phyloP scores from a whole-genome alignment of 108 stramenopile genomes.

The Nitzschia palea region DNA sequence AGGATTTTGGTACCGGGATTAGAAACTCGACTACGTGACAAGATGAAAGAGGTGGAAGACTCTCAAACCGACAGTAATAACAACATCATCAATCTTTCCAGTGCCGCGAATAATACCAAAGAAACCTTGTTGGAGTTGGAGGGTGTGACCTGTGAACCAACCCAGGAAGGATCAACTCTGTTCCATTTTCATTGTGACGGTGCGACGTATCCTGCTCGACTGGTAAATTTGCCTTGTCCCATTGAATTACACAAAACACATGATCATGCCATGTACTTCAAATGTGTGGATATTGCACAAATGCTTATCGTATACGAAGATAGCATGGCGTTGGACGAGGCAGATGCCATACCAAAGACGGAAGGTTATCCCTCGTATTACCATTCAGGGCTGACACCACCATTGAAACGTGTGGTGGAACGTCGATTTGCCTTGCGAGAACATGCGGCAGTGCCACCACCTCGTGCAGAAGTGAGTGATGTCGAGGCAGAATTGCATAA shows the following conservation, averaged over 20 bases:
- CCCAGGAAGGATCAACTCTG: conserved; percentile 58
- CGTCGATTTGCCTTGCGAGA: conserved; percentile 77
- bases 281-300: conserved; percentile 88
- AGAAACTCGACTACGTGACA: conserved; percentile 75
- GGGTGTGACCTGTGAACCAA: conserved; percentile 74
- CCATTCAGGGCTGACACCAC: conserved; percentile 86
- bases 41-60: conserved; percentile 67
- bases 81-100: neutral
- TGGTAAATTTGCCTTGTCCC: conserved; percentile 92
- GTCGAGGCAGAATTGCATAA: conserved; percentile 68
- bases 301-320: conserved; percentile 93
- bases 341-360: conserved; percentile 61
- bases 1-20: conserved; percentile 72
- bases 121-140: conserved; percentile 72
- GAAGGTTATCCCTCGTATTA: conserved; percentile 71
- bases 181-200: conserved; percentile 89
- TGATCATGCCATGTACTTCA: conserved; percentile 91
- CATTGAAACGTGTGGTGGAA: conserved; percentile 82
- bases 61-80: conserved; percentile 9
- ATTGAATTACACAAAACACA: conserved; percentile 92
- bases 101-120: conserved; percentile 11
- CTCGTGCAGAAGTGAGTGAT: conserved; percentile 55
- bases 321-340: conserved; percentile 82
- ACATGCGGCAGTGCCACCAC: conserved; percentile 59
- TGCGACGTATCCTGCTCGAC: conserved; percentile 86